Conservation (phyloP, 176 grass and related monocot species). For the Musa schizocarpa region DNA sequence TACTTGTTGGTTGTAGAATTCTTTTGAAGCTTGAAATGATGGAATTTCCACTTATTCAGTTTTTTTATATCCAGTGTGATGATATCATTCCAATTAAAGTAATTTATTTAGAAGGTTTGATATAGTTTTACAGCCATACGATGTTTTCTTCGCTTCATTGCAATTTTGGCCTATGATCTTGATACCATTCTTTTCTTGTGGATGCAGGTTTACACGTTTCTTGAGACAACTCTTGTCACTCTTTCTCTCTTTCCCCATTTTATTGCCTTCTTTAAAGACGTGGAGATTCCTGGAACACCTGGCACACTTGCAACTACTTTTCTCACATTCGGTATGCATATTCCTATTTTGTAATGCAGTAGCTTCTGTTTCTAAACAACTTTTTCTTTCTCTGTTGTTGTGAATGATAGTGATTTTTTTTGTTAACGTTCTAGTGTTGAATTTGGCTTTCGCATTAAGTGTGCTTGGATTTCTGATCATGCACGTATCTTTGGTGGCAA, state of each 20-base stretch:
- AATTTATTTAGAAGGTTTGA: not conserved
- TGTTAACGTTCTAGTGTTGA: conserved; percentile 50
- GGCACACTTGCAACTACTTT: conserved; percentile 90
- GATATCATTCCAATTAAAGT: not conserved
- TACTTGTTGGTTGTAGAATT: too few relatives aligned
- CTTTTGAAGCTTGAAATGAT: too few relatives aligned
- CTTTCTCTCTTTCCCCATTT: conserved; percentile 76
- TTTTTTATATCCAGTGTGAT: not conserved
- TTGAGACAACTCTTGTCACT: conserved; percentile 82
- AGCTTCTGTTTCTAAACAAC: not conserved
- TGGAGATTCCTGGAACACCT: conserved; percentile 74
- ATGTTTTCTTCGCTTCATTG: not conserved
- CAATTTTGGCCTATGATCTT: not conserved
- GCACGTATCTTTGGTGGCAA: conserved; percentile 82
- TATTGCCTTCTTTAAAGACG: conserved; percentile 90
- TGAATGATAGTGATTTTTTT: conserved; percentile 11
- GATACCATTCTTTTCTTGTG: conserved; percentile 3
- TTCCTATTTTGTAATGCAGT: conserved; percentile 7
- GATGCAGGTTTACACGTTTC: conserved; percentile 92
- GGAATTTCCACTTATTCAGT: too few relatives aligned
- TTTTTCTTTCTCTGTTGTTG: not conserved
- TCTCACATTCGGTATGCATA: conserved; percentile 71
- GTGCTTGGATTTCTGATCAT: conserved; percentile 89
- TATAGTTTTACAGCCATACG: not conserved
- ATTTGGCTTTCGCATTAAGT: conserved; percentile 78